These are phyloP conservation scores for Alternaria alternata DNA, from an alignment of 2,329 filamentous ascomycete species.

Conservation along the genomic window DNA sequence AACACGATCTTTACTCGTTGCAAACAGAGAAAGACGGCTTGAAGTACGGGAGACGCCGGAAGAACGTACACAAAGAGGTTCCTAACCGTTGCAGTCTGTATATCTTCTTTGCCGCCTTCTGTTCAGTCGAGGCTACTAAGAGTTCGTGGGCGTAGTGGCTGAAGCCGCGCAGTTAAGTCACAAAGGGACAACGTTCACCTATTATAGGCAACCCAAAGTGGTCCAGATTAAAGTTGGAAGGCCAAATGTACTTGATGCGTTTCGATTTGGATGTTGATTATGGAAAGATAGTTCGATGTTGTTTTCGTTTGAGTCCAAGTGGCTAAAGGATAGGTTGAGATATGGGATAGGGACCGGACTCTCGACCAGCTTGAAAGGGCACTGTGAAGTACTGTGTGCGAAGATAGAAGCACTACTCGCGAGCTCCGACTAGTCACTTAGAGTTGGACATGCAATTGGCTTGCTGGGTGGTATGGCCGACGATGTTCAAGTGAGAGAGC, in stretches of 20 bases:
- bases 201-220: neutral
- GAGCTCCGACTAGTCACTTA: neutral
- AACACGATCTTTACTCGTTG: neutral
- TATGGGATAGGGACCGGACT: neutral
- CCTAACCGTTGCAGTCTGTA: conserved; percentile 2
- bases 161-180: neutral
- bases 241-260: neutral
- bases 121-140: neutral
- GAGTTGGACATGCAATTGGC: neutral
- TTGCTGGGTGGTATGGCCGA: conserved; percentile 2
- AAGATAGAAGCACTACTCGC: neutral
- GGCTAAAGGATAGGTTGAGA: neutral
- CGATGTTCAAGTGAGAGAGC: conserved; percentile 15
- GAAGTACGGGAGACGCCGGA: conserved; percentile 5
- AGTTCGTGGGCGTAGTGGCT: neutral
- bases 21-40: conserved; percentile 1
- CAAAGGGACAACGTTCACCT: neutral
- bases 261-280: neutral
- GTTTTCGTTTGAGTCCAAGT: neutral
- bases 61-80: neutral
- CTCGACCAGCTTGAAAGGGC: neutral
- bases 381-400: neutral
- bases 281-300: neutral
- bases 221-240: neutral
- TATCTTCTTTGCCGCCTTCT: conserved; percentile 1